These are phyloP conservation scores for Vanrija humicola DNA, from an alignment of 1,284 basidiomycete genomes.

Conservation along the genomic window DNA sequence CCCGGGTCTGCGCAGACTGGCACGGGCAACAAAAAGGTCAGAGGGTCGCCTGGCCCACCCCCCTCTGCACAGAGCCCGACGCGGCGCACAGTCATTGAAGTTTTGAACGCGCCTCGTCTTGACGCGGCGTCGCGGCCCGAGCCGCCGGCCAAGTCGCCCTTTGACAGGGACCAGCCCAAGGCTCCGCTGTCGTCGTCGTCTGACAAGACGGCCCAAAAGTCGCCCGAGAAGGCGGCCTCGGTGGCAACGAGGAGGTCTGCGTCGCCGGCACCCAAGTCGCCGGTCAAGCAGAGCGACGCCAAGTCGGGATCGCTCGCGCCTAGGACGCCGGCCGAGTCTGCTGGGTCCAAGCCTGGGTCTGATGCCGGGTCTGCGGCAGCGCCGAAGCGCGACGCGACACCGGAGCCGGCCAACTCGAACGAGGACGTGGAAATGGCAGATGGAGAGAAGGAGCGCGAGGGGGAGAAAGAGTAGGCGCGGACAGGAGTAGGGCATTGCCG, in stretches of 20 bases:
- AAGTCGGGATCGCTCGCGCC: not conserved
- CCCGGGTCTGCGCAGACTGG: constrained; percentile 20
- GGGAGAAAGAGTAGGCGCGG: not conserved
- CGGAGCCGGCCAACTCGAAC: not conserved
- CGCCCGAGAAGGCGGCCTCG: not conserved
- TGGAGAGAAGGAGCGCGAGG: not conserved
- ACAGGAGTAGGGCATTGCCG: too few species aligned
- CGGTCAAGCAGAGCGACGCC: too few species aligned
- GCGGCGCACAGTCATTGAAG: constrained; percentile 39
- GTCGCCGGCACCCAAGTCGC: not conserved
- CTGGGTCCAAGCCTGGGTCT: not conserved
- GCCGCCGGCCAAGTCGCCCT: not conserved
- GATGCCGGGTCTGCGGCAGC: not conserved
- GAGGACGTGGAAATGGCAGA: constrained; percentile 6
- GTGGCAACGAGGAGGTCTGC: not conserved
- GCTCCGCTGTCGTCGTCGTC: constrained; percentile 1
- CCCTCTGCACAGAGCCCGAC: constrained; percentile 10
- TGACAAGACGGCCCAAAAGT: constrained; percentile 1
- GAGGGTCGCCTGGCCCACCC: constrained; percentile 14
- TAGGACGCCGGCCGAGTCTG: not conserved
- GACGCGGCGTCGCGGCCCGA: constrained; percentile 12
- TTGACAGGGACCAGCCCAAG: not conserved
- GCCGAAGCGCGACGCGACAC: not conserved
- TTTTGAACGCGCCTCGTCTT: constrained; percentile 38
- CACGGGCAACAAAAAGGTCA: constrained; percentile 26